Base-by-base conservation (phyloP, 768 basidiomycete species). In the Tulasnella sp. region DNA sequence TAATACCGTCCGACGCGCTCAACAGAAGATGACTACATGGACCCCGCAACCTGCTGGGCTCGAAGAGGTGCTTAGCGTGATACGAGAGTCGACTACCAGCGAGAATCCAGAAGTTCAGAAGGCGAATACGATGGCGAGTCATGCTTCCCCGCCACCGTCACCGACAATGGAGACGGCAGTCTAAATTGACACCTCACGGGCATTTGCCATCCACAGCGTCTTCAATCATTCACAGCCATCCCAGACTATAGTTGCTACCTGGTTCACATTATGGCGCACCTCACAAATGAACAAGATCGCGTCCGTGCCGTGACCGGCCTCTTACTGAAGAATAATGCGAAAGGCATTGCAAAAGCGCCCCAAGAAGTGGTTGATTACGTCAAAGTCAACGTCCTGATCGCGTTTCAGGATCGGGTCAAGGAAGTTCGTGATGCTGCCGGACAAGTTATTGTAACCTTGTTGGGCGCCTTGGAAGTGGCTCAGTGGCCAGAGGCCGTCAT, bases 171-270 rank as follows among this genome's bases (percentile, higher is more conserved):
- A 17, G 43, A 52, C 12, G 75, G 65, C 52, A 49, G 44, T 24
- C 44, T 17, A 29, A 44, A 17, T 7, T 27, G 19, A 38, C 27
- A n/a, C 24, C 49, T 57, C 34, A 30, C 21, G 45, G 54, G 42
- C 46, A 60, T 66, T 64, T 65, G 51, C 57, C 53, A 29, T 22
- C 38, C n/a, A 53, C 38, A 53, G 56, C 60, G 46, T 46, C 34
- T 60, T 4, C 65, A 92, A 88, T 90, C 89, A 86, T 78, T 92
- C 63, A 90, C 87, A 70, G 78, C 75, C 62, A 84, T 85, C 63
- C 88, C 92, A 48, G 92, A 96, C 71, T 98, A 96, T 71, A 84
- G 92, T 61, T 92, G 86, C 59, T 98, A 99, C 79, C 83, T 99
- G 63, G 87, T 87, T 21, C 89, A 93, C 70, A 92, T 97, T 74